These are phyloP conservation scores for Lumnitzera racemosa DNA, from an alignment of 345 rosid genomes.

Conservation along the genomic window DNA sequence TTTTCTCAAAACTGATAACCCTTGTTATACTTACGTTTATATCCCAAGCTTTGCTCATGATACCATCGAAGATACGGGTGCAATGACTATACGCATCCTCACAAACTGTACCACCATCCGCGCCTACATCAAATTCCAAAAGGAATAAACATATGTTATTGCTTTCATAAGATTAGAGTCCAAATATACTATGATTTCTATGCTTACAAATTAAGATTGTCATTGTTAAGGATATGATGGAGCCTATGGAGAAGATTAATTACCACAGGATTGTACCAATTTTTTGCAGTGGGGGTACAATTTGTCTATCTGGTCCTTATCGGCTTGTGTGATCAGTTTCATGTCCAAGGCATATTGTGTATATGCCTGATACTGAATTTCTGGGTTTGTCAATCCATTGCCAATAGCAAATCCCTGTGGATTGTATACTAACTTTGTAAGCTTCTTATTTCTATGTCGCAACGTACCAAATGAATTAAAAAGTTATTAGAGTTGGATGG, in stretches of 20 bases:
- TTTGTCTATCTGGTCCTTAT: conserved; percentile 33
- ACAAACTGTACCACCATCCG: conserved; percentile 39
- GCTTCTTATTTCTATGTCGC: no score
- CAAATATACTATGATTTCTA: no score
- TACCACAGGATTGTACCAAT: conserved; percentile 48
- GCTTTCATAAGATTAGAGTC: no score
- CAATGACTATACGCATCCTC: conserved; percentile 23
- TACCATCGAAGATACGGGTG: conserved; percentile 25
- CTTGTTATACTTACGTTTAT: conserved; percentile 43
- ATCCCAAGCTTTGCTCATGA: conserved; percentile 15
- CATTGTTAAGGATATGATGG: not conserved
- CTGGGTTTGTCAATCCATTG: conserved; percentile 75
- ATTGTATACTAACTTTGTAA: no score
- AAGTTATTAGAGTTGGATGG: no score
- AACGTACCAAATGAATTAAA: no score
- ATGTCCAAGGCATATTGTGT: conserved; percentile 60
- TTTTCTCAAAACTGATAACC: not conserved
- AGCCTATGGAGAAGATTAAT: not conserved
- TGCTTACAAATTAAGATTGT: no score
- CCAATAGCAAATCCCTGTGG: conserved; percentile 78
- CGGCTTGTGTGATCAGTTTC: conserved; percentile 37
- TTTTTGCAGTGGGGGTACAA: conserved; percentile 35
- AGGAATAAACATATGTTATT: not conserved
- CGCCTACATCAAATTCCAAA: conserved; percentile 20
- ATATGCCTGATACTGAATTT: conserved; percentile 69